Evolutionary conservation across 2,329 filamentous ascomycete species (phyloP).

Genomic region (Magnaporthiopsis incrustans): DNA sequence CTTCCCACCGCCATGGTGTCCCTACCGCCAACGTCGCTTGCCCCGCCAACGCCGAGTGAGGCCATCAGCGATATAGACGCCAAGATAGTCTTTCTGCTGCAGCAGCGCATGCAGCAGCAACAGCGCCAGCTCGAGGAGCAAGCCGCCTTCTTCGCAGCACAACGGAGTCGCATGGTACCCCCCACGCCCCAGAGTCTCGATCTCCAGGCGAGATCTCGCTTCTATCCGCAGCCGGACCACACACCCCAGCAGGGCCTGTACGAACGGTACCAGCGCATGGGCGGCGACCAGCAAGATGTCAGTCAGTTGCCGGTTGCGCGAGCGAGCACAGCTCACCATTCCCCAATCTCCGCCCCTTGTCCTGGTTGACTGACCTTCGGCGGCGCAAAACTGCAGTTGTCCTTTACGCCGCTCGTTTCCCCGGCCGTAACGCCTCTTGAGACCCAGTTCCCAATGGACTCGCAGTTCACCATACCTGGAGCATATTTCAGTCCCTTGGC

Average conservation of each 20-base stretch:
- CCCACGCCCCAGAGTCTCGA: slow-evolving; percentile 77
- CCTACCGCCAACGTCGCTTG: slow-evolving; percentile 31
- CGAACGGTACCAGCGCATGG: slow-evolving; percentile 55
- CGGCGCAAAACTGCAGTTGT: slow-evolving; percentile 42
- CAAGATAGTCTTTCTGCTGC: slow-evolving; percentile 58
- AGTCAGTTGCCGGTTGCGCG: slow-evolving; percentile 18
- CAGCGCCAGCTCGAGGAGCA: slow-evolving; percentile 52
- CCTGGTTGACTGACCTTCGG: neutral
- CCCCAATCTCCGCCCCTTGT: neutral
- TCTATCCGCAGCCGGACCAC: slow-evolving; percentile 51
- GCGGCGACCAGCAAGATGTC: slow-evolving; percentile 61
- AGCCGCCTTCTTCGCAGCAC: slow-evolving; percentile 43
- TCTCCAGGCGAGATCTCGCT: slow-evolving; percentile 55
- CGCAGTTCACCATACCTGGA: slow-evolving; percentile 53
- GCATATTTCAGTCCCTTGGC: slow-evolving; percentile 79
- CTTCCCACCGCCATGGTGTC: slow-evolving; percentile 29
- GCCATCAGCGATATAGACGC: slow-evolving; percentile 53
- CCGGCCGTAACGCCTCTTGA: slow-evolving; percentile 79
- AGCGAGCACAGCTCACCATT: neutral
- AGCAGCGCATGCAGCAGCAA: slow-evolving; percentile 55
- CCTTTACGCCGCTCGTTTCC: slow-evolving; percentile 73
- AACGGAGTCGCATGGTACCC: slow-evolving; percentile 55
- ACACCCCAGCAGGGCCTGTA: slow-evolving; percentile 47
- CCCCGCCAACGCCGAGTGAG: slow-evolving; percentile 38
- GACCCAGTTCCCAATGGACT: slow-evolving; percentile 55